phyloP scores from a whole-genome alignment of 148 eudicot species.

The Drosera capensis region DNA sequence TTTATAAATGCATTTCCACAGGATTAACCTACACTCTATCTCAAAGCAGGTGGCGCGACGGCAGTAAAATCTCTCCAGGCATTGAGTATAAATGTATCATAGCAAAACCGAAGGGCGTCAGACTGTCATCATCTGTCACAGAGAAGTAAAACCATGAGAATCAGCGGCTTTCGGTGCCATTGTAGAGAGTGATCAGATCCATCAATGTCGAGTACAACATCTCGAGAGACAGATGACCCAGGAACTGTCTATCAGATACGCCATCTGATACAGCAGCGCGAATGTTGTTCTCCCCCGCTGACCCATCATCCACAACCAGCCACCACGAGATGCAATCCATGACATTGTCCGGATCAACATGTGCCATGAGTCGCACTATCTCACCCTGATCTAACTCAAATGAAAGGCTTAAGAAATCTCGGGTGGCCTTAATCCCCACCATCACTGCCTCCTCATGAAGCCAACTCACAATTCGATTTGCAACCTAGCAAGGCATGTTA shows the following conservation, averaged over 20 bases:
- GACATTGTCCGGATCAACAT: slow-evolving; percentile 64
- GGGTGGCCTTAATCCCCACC: slow-evolving; percentile 65
- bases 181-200: slow-evolving; percentile 65
- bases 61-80: too few species aligned
- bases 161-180: slow-evolving; percentile 30
- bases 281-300: slow-evolving; percentile 27
- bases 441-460: slow-evolving; percentile 72
- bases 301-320: slow-evolving; percentile 59
- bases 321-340: slow-evolving; percentile 90
- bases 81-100: too few species aligned
- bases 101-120: too few species aligned
- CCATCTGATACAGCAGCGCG: slow-evolving; percentile 20
- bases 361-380: slow-evolving; percentile 57
- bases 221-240: slow-evolving; percentile 61
- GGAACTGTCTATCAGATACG: slow-evolving; percentile 33
- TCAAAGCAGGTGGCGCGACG: too few species aligned
- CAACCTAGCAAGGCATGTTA: slow-evolving; percentile 29
- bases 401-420: slow-evolving; percentile 61
- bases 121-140: too few species aligned
- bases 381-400: slow-evolving; percentile 80
- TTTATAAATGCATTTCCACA: too few species aligned
- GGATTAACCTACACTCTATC: too few species aligned
- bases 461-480: slow-evolving; percentile 75
- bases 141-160: too few species aligned
- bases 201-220: slow-evolving; percentile 57